phyloP scores from a whole-genome alignment of 495 filamentous ascomycete species.

The Neurospora sp. region DNA sequence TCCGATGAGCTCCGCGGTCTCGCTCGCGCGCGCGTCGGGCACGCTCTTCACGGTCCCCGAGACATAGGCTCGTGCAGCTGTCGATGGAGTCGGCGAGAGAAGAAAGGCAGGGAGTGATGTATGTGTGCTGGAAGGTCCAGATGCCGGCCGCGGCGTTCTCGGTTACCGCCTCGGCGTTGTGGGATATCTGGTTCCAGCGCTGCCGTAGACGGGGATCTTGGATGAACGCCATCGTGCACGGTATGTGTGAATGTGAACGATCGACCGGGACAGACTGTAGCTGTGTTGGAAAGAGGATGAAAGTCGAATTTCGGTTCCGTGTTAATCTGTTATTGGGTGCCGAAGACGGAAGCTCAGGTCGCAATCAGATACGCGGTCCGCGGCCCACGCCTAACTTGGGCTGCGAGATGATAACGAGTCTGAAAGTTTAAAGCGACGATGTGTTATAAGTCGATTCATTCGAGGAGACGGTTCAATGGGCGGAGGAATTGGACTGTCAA shows the following conservation, averaged over 20 bases:
- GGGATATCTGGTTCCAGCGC: constrained; percentile 84
- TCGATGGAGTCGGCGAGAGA: constrained; percentile 55
- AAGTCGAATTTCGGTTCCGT: neutral
- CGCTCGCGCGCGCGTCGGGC: constrained; percentile 52
- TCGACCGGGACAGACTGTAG: neutral
- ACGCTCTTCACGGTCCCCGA: constrained; percentile 65
- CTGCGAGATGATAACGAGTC: neutral
- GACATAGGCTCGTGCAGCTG: constrained; percentile 61
- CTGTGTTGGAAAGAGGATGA: neutral
- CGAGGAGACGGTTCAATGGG: neutral
- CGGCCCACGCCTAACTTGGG: neutral
- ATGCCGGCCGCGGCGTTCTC: constrained; percentile 81
- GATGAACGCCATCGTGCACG: constrained; percentile 42
- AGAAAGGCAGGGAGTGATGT: constrained; percentile 70
- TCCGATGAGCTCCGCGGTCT: constrained; percentile 41
- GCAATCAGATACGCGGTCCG: neutral
- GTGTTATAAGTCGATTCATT: neutral
- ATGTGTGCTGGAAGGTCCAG: constrained; percentile 78
- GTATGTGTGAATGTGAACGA: neutral
- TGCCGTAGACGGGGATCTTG: constrained; percentile 90
- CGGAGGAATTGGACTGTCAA: neutral
- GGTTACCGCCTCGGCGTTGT: constrained; percentile 85
- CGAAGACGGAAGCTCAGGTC: neutral
- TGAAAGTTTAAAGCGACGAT: neutral
- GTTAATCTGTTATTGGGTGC: neutral